These are phyloP conservation scores for Annulohypoxylon bovei DNA, from an alignment of 495 filamentous ascomycete genomes.

Conservation along the genomic window DNA sequence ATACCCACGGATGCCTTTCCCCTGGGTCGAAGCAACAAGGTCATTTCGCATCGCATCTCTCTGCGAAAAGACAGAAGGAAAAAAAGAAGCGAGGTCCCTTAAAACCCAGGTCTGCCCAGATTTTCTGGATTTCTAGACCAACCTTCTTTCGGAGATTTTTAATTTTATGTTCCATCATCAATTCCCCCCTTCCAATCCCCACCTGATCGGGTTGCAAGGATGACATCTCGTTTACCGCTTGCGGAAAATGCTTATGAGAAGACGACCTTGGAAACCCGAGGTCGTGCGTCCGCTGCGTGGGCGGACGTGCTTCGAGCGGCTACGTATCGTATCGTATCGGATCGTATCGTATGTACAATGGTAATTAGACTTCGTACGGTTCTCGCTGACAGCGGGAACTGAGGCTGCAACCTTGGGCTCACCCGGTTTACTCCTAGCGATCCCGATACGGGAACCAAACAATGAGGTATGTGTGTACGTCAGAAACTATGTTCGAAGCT, in stretches of 20 bases:
- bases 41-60: constrained; percentile 23
- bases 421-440: constrained; percentile 7
- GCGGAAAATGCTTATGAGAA: constrained; percentile 3
- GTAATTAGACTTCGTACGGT: constrained; percentile 4
- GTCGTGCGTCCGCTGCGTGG: constrained; percentile 5
- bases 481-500: constrained; percentile 4
- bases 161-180: constrained; percentile 40
- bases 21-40: constrained; percentile 21
- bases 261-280: constrained; percentile 1
- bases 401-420: not conserved
- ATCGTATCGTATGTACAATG: too few species aligned
- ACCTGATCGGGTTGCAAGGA: constrained; percentile 30
- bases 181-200: constrained; percentile 14
- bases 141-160: constrained; percentile 42
- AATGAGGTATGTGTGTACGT: not conserved
- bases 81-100: not conserved
- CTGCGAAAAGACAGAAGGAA: not conserved
- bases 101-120: constrained; percentile 20
- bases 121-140: constrained; percentile 22
- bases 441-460: not conserved
- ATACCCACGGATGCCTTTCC: constrained; percentile 2
- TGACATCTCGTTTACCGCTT: constrained; percentile 30
- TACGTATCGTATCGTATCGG: too few species aligned
- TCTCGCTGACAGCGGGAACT: not conserved
- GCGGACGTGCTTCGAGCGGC: not conserved